Conservation (phyloP, 2,329 filamentous ascomycete species). For the Thelonectria olida region DNA sequence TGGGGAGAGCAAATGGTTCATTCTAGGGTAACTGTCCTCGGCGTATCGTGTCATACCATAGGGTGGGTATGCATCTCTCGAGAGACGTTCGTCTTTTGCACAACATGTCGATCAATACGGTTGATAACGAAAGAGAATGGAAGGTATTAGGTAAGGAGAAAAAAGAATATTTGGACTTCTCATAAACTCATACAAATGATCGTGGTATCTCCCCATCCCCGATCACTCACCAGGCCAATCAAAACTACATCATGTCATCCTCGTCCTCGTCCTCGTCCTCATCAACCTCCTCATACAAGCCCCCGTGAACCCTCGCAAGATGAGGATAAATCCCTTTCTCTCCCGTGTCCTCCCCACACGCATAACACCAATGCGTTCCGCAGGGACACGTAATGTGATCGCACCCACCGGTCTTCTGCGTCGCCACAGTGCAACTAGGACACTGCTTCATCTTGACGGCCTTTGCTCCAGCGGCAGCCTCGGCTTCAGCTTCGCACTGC, state of each 20-base stretch:
- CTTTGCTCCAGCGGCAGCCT: background rate
- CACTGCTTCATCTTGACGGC: slow-evolving; percentile 40
- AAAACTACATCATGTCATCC: slow-evolving; percentile 19
- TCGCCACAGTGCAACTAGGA: slow-evolving; percentile 48
- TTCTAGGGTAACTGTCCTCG: no score
- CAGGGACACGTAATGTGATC: slow-evolving; percentile 52
- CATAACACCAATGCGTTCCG: slow-evolving; percentile 52
- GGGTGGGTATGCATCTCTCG: no score
- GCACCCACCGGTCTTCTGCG: slow-evolving; percentile 49
- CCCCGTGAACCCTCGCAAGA: slow-evolving; percentile 46
- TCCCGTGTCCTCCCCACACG: slow-evolving; percentile 44
- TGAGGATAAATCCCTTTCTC: slow-evolving; percentile 48
- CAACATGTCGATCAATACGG: no score
- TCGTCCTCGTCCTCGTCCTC: slow-evolving; percentile 22
- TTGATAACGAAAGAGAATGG: no score
- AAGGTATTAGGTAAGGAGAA: no score
- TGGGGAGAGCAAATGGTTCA: no score
- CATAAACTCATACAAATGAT: no score
- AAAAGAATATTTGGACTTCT: no score
- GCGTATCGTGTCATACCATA: no score
- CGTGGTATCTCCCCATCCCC: no score
- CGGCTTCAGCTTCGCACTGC: slow-evolving; percentile 40
- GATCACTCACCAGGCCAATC: no score
- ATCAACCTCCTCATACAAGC: slow-evolving; percentile 34
- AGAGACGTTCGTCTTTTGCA: no score